Evolutionary conservation across 2,329 filamentous ascomycete genomes (phyloP).

Genomic region (Penicillium sumatraense): DNA sequence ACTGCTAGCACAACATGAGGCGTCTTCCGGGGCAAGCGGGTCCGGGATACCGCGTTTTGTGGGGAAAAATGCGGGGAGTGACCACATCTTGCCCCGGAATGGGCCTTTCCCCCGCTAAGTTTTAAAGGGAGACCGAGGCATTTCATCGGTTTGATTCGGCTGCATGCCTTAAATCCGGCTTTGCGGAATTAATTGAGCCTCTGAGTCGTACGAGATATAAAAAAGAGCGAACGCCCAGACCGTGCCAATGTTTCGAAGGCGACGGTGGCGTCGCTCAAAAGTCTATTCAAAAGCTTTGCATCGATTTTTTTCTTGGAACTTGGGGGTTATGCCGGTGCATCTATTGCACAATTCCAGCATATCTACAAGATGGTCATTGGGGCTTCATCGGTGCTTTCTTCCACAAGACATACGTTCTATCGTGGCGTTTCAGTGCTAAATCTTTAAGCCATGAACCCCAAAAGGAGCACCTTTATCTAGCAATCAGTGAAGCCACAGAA

Average conservation of each 20-base stretch:
- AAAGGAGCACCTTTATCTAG: no score
- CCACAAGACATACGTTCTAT: no score
- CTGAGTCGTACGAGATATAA: neutral
- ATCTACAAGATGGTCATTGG: no score
- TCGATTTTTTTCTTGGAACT: neutral
- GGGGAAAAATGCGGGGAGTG: constrained; percentile 4
- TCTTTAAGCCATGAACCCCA: no score
- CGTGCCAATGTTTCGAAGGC: neutral
- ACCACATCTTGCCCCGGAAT: neutral
- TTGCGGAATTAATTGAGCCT: neutral
- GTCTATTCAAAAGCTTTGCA: constrained; percentile 3
- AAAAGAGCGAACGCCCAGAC: constrained; percentile 4
- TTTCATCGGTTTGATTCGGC: constrained; percentile 1
- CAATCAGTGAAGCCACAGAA: neutral
- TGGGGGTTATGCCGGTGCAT: neutral
- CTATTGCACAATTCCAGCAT: no score
- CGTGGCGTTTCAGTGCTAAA: no score
- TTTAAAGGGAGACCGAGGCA: neutral
- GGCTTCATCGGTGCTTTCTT: neutral
- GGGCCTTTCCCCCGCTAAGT: neutral
- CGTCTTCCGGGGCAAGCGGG: neutral
- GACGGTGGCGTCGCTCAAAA: constrained; percentile 7
- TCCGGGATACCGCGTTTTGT: constrained; percentile 4
- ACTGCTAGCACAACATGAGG: neutral
- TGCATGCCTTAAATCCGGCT: neutral